Evolutionary conservation across 305 asterid genomes (phyloP), one percentile per base, ranked within the genome.

Genomic region (Plantago coronopus): DNA sequence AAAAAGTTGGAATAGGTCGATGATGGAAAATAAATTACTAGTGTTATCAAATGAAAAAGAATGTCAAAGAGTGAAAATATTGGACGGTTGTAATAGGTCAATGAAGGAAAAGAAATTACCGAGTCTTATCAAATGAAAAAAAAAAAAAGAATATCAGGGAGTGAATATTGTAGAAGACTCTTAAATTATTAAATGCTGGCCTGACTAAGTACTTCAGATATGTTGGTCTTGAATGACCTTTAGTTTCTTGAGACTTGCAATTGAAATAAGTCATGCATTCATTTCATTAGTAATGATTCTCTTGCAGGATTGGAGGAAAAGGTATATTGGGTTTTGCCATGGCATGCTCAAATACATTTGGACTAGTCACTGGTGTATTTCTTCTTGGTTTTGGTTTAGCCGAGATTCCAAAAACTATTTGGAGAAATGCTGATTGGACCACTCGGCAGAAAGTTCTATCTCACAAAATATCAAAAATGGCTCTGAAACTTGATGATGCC

Each of bases 281-380:
- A 61, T 48, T 48, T 25, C 57, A 50, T 79, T 66, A 57, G 49
- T 61, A 57, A 23, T 57, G 62, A 53, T 71, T 66, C 57, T 17
- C 59, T 73, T 57, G 59, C 79, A 83, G 91, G 91, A 66, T 66
- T 74, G 74, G 71, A 48, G 71, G 79, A 48, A 74, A 60, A 75
- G 86, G 89, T 65, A 69, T 79, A 69, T 62, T 81, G 72, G 99
- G 93, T 54, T 89, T 91, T 81, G 95, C 97, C n/a, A 93, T 93
- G 99, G 99, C 97, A 20, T 85, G 96, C 80, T 93, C 99, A 63
- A 93, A 93, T 75, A 93, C 97, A n/a, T 93, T 93, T 79, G 99
- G 99, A 76, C 96, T 93, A 8, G 99, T 93, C 62, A 93, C 99
- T 65, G 99, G 99, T 63, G 91, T 94, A 60, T 93, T 93, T 79